Evolutionary conservation across 352 stramenopile genomes (phyloP), one percentile per base, ranked within the genome.

Genomic region (Phytophthora meadii): DNA sequence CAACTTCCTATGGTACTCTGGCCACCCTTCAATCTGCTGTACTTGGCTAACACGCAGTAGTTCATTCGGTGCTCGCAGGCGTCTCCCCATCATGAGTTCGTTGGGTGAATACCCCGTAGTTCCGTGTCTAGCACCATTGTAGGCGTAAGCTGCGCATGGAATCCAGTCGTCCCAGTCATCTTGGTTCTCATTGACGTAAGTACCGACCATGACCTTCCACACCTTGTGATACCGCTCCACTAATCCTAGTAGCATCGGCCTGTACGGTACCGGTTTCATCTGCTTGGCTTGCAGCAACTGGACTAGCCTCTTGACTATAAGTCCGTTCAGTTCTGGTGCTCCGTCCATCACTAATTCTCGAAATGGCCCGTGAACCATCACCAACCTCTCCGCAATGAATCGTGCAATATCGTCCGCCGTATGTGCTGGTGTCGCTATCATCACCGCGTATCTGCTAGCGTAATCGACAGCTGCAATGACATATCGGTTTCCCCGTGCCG

Each of bases 121-220:
- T 1, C 4, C 25, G 17, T 57, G 47, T 9, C 22, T 8, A 2
- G 47, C 57, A 1, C 57, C 41, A 14, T 65, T 58, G 39, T 58
- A 65, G 1, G 27, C 15, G 47, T 64, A 65, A 1, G 28, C 37
- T 14, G 57, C 57, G 39, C 47, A 57, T 2, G 42, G 39, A 7
- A 74, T 5, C 65, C 58, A 74, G 19, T 39, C 12, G 39, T 74
- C 58, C 59, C 65, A 69, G 41, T 68, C 59, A 14, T 54, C 17
- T 17, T 67, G 56, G 7, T 11, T 22, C 14, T 50, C 49, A 0
- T 9, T 6, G 2, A 70, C 66, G 40, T 65, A 70, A 0, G 64
- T 61, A 3, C 45, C 17, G 7, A 75, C 51, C 44, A 75, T 75
- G n/a, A 67, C 59, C 22, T 69, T 74, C 54, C 34, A 40, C 34